Evolutionary conservation across 108 stramenopile species (phyloP), one percentile per base, ranked within the genome.

Genomic region (Licmophora abbreviata): DNA sequence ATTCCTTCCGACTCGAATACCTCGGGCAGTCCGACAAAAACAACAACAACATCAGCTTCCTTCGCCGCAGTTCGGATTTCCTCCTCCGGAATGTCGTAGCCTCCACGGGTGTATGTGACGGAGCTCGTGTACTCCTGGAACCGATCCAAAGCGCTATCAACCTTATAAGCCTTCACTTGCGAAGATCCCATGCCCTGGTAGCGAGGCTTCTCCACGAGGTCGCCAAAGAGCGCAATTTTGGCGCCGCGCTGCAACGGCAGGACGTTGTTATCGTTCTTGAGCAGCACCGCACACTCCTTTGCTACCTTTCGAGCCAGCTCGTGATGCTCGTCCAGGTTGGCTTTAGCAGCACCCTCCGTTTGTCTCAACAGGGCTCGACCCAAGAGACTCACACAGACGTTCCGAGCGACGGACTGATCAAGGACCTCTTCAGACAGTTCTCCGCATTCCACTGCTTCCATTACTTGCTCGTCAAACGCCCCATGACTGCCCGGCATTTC

Each of bases 401-500:
- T 38, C 3, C 24, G 44, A 3, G 14, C 44, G 3, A 46, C 24
- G 2, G 21, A 3, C 26, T 21, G 2, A 24, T 25, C 44, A 10
- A 53, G 24, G 29, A n/a, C 23, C 10, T 56, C 44, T 1, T 20
- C 28, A 8, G 30, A 38, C 2, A 35, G 33, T 21, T 22, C 46
- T 43, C 56, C 63, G 2, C 43, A 35, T 36, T 18, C 8, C 38
- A 61, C 14, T 3, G 70, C 64, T 15, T 54, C n/a, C 22, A 37
- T 36, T 11, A 78, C 45, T 8, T 47, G 28, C 1, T 0, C 0
- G 37, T 66, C 48, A 44, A 64, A 53, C 2, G 40, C 56, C 30
- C 72, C 73, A 10, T 38, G 7, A 21, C 35, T 71, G 20, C 68
- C 66, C 0, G 87, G 87, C 87, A 88, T 88, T 64, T 88, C 82